phyloP scores from a whole-genome alignment of 1,284 basidiomycete species.

The Ustilago curta region DNA sequence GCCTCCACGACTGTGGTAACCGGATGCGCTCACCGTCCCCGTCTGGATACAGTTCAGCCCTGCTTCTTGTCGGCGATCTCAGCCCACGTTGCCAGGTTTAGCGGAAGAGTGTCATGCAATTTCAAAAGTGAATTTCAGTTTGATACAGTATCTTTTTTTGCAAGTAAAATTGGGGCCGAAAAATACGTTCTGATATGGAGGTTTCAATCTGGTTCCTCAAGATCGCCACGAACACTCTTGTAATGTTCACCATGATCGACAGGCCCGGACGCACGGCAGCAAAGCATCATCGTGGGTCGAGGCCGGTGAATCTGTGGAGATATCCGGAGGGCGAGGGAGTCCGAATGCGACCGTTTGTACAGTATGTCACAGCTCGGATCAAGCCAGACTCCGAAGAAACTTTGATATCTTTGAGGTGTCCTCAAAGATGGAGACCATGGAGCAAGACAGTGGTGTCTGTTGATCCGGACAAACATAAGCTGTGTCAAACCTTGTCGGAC shows the following conservation, averaged over 20 bases:
- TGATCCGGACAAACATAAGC: background rate
- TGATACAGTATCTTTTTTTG: too few relatives aligned
- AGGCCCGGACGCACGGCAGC: background rate
- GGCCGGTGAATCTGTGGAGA: too few relatives aligned
- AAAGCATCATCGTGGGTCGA: too few relatives aligned
- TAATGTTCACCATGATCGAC: background rate
- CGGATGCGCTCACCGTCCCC: background rate
- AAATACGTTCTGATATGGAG: background rate
- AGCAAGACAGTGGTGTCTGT: background rate
- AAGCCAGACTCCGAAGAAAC: too few relatives aligned
- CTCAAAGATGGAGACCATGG: background rate
- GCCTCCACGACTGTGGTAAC: background rate
- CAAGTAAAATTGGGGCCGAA: background rate
- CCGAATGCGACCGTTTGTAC: too few relatives aligned
- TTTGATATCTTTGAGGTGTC: too few relatives aligned
- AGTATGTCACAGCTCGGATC: too few relatives aligned
- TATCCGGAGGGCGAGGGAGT: too few relatives aligned
- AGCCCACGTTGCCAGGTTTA: background rate
- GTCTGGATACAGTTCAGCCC: background rate
- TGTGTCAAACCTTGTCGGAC: background rate
- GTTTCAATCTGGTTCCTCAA: constrained; percentile 5
- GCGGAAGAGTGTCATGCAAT: background rate
- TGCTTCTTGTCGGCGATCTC: background rate
- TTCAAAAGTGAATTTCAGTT: too few relatives aligned
- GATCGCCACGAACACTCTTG: background rate